Percentiles rank a stretch among this genome's conserved stretches.
Conservation (phyloP, 2,329 filamentous ascomycete species). For the Fusarium sororula region DNA sequence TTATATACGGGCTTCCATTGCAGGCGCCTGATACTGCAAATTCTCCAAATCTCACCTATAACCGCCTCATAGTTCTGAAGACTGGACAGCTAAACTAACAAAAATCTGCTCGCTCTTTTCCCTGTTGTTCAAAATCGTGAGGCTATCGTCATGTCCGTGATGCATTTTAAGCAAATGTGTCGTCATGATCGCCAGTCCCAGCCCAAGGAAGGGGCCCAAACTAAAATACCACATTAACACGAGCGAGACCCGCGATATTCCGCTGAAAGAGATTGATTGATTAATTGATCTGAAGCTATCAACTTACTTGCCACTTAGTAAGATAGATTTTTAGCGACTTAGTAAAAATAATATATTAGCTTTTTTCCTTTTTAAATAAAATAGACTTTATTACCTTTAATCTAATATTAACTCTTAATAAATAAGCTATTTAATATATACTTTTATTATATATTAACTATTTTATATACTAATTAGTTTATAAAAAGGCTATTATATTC, state of each 20-base stretch:
- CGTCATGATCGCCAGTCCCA: slow-evolving; percentile 39
- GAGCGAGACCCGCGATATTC: slow-evolving; percentile 21
- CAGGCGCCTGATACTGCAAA: not conserved
- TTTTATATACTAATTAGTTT: no score
- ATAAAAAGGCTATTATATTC: no score
- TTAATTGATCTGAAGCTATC: no score
- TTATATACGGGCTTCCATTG: slow-evolving; percentile 28
- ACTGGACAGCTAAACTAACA: not conserved
- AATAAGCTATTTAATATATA: no score
- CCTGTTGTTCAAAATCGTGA: not conserved
- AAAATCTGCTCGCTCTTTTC: not conserved
- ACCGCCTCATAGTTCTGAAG: not conserved
- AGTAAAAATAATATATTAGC: no score
- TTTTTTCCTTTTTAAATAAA: no score
- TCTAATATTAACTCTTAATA: no score
- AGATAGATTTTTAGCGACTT: no score
- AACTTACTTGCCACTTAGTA: no score
- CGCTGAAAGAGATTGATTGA: no score
- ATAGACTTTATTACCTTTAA: no score
- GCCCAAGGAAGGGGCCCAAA: not conserved
- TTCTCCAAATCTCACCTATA: not conserved
- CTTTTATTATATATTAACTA: no score
- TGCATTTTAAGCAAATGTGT: slow-evolving; percentile 23
- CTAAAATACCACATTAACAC: slow-evolving; percentile 15
- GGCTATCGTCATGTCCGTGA: slow-evolving; percentile 4